A percentile compares a stretch with the other conserved stretches of the same genome.
phyloP scores from a whole-genome alignment of 352 stramenopile species.

The Phytophthora europaea region DNA sequence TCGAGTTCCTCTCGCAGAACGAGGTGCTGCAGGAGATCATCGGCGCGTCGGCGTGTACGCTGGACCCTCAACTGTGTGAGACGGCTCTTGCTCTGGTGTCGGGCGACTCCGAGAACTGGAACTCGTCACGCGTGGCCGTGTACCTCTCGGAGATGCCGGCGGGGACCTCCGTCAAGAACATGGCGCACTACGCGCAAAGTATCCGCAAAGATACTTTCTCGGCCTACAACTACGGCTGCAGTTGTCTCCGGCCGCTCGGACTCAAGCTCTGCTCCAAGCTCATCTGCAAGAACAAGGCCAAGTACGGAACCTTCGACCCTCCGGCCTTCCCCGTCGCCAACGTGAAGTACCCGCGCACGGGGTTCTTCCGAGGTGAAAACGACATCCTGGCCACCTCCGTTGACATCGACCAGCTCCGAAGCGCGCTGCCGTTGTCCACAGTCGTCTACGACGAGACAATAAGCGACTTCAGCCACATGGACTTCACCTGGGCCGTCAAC shows the following conservation, averaged over 20 bases:
- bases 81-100: slow-evolving; percentile 44
- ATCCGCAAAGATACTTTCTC: slow-evolving; percentile 59
- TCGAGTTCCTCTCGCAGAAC: slow-evolving; percentile 46
- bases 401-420: slow-evolving; percentile 48
- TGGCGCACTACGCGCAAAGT: slow-evolving; percentile 58
- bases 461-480: slow-evolving; percentile 56
- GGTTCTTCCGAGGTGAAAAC: slow-evolving; percentile 46
- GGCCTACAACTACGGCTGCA: slow-evolving; percentile 60
- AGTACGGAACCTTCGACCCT: slow-evolving; percentile 57
- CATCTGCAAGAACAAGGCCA: slow-evolving; percentile 58
- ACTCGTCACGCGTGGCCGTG: slow-evolving; percentile 51
- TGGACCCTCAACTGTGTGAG: slow-evolving; percentile 45
- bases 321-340: slow-evolving; percentile 41
- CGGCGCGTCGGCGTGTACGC: slow-evolving; percentile 43
- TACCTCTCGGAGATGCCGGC: slow-evolving; percentile 64
- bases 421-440: slow-evolving; percentile 40
- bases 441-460: slow-evolving; percentile 50
- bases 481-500: slow-evolving; percentile 61
- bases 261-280: slow-evolving; percentile 42
- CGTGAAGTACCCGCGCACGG: slow-evolving; percentile 53
- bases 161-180: slow-evolving; percentile 67
- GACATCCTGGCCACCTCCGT: slow-evolving; percentile 49
- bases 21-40: slow-evolving; percentile 42
- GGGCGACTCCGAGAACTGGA: slow-evolving; percentile 51
- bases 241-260: slow-evolving; percentile 20